A percentile compares a stretch with the other conserved stretches of the same genome.
phyloP scores from a whole-genome alignment of 1,284 basidiomycete species.

The Trametes hirsuta region DNA sequence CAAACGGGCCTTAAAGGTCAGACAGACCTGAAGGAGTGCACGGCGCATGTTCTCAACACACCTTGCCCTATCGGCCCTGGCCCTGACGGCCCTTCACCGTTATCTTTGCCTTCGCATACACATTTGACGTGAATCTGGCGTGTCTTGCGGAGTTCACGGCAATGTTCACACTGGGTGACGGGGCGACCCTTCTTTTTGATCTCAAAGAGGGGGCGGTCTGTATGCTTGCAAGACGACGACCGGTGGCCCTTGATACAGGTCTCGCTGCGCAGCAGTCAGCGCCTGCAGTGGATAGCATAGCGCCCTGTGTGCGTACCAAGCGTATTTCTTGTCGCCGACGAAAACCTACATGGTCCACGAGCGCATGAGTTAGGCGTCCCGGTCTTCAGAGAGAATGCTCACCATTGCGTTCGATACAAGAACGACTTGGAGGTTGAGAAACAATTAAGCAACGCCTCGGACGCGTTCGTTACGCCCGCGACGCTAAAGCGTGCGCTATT shows the following conservation, averaged over 20 bases:
- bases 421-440: background rate
- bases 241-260: conserved; percentile 86
- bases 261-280: conserved; percentile 50
- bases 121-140: conserved; percentile 76
- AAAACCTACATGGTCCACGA: conserved; percentile 53
- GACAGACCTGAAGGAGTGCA: conserved; percentile 19
- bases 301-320: conserved; percentile 57
- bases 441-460: conserved; percentile 26
- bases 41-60: conserved; percentile 34
- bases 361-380: background rate
- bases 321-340: conserved; percentile 81
- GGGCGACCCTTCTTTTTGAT: conserved; percentile 84
- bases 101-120: conserved; percentile 42
- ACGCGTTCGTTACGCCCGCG: conserved; percentile 33
- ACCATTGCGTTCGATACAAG: conserved; percentile 27
- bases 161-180: conserved; percentile 78
- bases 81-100: background rate
- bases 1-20: conserved; percentile 51
- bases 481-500: conserved; percentile 38
- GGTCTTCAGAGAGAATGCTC: background rate
- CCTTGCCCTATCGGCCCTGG: conserved; percentile 50
- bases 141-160: conserved; percentile 75
- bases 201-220: conserved; percentile 77
- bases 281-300: background rate
- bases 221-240: conserved; percentile 77